These are phyloP conservation scores for Darksidea phi DNA, from an alignment of 495 filamentous ascomycete genomes.

Conservation along the genomic window DNA sequence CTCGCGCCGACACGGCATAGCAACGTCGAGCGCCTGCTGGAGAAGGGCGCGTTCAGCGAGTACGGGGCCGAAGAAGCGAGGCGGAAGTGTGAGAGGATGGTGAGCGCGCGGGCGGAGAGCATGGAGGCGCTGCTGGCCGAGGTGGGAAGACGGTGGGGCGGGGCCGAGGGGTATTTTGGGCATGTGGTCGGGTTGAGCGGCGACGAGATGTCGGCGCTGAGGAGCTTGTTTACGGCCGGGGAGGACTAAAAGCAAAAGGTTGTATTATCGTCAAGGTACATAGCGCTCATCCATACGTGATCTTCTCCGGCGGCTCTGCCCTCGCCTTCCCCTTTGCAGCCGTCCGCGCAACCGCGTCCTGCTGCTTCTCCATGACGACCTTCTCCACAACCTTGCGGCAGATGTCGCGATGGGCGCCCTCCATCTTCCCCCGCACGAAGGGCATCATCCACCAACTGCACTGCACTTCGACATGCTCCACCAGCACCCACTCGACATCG, in stretches of 20 bases:
- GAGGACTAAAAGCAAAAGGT: not conserved
- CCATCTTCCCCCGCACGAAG: conserved; percentile 28
- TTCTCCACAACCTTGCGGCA: conserved; percentile 31
- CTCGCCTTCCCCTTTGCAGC: conserved; percentile 14
- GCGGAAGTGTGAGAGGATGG: conserved; percentile 28
- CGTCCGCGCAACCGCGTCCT: conserved; percentile 19
- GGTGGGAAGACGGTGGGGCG: conserved; percentile 25
- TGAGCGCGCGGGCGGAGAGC: conserved; percentile 28
- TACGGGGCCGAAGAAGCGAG: conserved; percentile 13
- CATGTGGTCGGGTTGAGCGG: conserved; percentile 13
- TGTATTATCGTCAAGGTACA: not conserved
- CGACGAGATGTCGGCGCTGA: conserved; percentile 18
- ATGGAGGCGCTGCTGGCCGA: conserved; percentile 23
- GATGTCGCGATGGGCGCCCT: conserved; percentile 28
- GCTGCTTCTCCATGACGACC: conserved; percentile 20
- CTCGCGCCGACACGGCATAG: conserved; percentile 26
- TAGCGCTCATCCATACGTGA: conserved; percentile 5
- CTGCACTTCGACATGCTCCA: conserved; percentile 33
- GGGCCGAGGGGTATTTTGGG: conserved; percentile 18
- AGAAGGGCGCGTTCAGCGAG: conserved; percentile 28
- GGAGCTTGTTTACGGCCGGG: conserved; percentile 10
- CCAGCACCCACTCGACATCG: conserved; percentile 27
- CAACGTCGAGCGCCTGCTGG: conserved; percentile 24
- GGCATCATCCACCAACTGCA: conserved; percentile 34
- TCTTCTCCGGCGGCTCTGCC: conserved; percentile 13